These are phyloP conservation scores for Clausena lansium DNA, from an alignment of 345 rosid genomes.

Conservation along the genomic window DNA sequence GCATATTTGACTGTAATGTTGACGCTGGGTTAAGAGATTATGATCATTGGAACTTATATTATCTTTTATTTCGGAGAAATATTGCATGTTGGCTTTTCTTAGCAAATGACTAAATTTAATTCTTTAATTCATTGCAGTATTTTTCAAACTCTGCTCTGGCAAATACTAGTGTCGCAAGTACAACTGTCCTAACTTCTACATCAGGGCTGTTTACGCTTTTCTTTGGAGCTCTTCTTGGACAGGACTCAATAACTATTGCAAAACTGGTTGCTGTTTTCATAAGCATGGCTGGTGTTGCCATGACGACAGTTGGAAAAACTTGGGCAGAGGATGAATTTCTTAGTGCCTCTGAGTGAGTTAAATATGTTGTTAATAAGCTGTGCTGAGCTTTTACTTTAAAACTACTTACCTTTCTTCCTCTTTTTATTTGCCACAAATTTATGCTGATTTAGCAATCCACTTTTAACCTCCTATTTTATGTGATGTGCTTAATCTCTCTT, in stretches of 20 bases:
- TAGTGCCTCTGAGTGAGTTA: constrained; percentile 45
- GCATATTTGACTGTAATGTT: background rate
- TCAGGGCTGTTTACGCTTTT: constrained; percentile 67
- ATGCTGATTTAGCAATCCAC: background rate
- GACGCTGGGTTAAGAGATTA: background rate
- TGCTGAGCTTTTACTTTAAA: background rate
- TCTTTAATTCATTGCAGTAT: constrained; percentile 40
- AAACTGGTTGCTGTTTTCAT: constrained; percentile 61
- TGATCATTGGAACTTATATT: background rate
- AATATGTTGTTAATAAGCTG: background rate
- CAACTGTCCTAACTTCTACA: constrained; percentile 65
- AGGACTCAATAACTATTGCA: constrained; percentile 44
- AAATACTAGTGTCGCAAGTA: constrained; percentile 67
- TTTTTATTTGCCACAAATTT: background rate
- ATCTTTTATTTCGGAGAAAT: background rate
- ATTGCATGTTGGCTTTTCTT: background rate
- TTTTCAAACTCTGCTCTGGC: constrained; percentile 58
- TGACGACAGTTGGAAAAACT: constrained; percentile 64
- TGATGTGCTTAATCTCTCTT: background rate
- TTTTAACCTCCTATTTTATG: background rate
- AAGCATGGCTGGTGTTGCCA: constrained; percentile 70
- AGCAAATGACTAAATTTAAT: constrained; percentile 3
- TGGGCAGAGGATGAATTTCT: constrained; percentile 54
- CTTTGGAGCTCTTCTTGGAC: constrained; percentile 59
- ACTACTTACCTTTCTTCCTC: background rate